Conservation (phyloP, 2,329 filamentous ascomycete species). For the Paradendryphiella salina region DNA sequence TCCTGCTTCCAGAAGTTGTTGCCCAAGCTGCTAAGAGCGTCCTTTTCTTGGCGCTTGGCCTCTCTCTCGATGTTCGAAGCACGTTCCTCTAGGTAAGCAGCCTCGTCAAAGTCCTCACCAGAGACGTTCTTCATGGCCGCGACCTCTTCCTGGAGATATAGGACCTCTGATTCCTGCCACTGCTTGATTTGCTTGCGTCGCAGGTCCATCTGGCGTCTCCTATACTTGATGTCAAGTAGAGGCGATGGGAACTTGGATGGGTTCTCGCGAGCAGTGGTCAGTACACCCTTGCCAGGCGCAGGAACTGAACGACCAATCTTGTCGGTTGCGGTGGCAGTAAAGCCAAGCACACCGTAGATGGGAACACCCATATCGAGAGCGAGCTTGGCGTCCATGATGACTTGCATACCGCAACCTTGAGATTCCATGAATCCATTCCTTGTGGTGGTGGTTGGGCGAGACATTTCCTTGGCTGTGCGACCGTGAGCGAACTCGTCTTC, state of each 20-base stretch:
- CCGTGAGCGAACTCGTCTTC: constrained; percentile 95
- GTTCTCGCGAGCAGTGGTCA: constrained; percentile 91
- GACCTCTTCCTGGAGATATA: constrained; percentile 91
- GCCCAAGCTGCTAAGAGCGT: constrained; percentile 87
- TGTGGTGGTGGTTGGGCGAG: constrained; percentile 92
- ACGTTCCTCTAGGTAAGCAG: constrained; percentile 84
- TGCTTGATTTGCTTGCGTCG: constrained; percentile 92
- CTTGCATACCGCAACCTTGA: constrained; percentile 95
- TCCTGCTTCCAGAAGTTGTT: constrained; percentile 99
- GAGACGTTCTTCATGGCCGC: constrained; percentile 77
- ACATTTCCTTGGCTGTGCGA: constrained; percentile 96
- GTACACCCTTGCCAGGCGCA: constrained; percentile 92
- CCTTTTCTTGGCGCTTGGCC: constrained; percentile 86
- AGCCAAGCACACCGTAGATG: constrained; percentile 90
- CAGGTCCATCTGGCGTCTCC: constrained; percentile 89
- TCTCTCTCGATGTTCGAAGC: constrained; percentile 84
- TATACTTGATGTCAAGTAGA: constrained; percentile 95
- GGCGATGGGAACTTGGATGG: constrained; percentile 92
- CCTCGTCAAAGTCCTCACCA: constrained; percentile 72
- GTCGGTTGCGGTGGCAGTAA: constrained; percentile 95
- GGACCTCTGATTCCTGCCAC: constrained; percentile 93
- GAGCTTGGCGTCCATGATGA: constrained; percentile 96
- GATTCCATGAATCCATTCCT: constrained; percentile 99
- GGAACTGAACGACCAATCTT: constrained; percentile 98
- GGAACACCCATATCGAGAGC: constrained; percentile 98